Base-by-base conservation (phyloP, 2,329 filamentous ascomycete genomes). In the Cadophora sp. region DNA sequence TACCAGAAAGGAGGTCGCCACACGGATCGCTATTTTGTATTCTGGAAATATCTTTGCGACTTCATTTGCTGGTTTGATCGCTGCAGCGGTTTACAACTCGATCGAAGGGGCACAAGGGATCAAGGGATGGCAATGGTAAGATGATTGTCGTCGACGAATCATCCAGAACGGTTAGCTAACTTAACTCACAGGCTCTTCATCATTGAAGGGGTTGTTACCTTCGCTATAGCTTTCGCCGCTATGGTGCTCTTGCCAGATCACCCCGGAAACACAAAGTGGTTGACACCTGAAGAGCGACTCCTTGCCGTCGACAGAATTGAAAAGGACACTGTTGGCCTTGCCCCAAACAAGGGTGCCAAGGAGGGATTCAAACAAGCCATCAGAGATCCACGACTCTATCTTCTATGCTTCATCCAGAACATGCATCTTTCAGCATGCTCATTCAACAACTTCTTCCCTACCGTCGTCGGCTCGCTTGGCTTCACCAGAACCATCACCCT, bases 21-120 rank as follows among this genome's bases (percentile, higher is more conserved):
- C 78, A 1, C 77, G 81, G 47, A 79, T 83, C 11, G 78, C 81
- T 3, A 80, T 83, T 63, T 75, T 84, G 1, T 83, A 83, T 68
- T 78, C 81, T 0, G 80, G 79, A 0, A 78, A 79, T 14, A 81
- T 84, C 27, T 82, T 80, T 0, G 79, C 80, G 0, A 81, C 78
- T 0, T 79, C 80, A 0, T 82, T 82, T 48, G 62, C 60, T 30
- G 86, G 86, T 2, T 85, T 87, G 74, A 84, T 89, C 69, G 85
- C 88, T 74, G 83, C 82, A 0, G 85, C 64, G 4, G 63, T 58
- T 1, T 70, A 68, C 16, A 36, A 53, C 8, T 56, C 58, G 4
- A 63, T 70, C 18, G 77, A 82, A 48, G 79, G 79, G 16, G 76
- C 73, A 1, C 73, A 76, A 27, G 81, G 81, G 1, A 62, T 82